phyloP scores from a whole-genome alignment of 2,329 filamentous ascomycete species.

The Scytalidium sp. region DNA sequence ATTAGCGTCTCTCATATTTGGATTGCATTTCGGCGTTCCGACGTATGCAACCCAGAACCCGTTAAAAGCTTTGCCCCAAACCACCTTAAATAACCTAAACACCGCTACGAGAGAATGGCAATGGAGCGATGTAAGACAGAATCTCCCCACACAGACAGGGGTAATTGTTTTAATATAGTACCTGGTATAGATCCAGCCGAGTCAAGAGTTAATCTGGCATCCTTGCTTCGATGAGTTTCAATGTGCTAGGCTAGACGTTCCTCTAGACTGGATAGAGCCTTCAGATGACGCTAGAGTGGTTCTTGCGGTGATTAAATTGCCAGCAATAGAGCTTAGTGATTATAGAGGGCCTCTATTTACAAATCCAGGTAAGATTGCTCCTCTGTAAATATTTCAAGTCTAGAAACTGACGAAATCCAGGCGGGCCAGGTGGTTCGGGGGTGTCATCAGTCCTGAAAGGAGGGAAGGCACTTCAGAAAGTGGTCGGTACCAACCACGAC shows the following conservation, averaged over 20 bases:
- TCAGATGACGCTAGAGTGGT: constrained; percentile 11
- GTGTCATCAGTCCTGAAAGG: too few species aligned
- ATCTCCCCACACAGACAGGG: neutral
- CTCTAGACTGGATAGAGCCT: constrained; percentile 20
- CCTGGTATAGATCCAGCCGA: constrained; percentile 6
- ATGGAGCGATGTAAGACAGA: neutral
- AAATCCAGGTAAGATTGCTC: constrained; percentile 13
- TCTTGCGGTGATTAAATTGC: constrained; percentile 16
- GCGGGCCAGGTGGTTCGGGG: constrained; percentile 48
- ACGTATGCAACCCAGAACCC: neutral
- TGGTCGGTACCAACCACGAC: constrained; percentile 47
- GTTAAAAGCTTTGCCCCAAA: neutral
- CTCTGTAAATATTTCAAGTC: neutral
- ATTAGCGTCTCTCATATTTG: too few species aligned
- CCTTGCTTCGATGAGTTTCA: constrained; percentile 18
- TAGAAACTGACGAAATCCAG: neutral
- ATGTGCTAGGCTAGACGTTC: constrained; percentile 23
- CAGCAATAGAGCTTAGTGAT: constrained; percentile 14
- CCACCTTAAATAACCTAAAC: neutral
- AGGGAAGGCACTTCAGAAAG: constrained; percentile 33
- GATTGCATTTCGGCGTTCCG: too few species aligned
- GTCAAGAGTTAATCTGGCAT: constrained; percentile 17
- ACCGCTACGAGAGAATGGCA: neutral
- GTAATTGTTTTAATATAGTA: too few species aligned
- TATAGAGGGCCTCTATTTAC: constrained; percentile 19